Evolutionary conservation across 257 asterid genomes (phyloP).

Genomic region (Primulina huaijiensis): DNA sequence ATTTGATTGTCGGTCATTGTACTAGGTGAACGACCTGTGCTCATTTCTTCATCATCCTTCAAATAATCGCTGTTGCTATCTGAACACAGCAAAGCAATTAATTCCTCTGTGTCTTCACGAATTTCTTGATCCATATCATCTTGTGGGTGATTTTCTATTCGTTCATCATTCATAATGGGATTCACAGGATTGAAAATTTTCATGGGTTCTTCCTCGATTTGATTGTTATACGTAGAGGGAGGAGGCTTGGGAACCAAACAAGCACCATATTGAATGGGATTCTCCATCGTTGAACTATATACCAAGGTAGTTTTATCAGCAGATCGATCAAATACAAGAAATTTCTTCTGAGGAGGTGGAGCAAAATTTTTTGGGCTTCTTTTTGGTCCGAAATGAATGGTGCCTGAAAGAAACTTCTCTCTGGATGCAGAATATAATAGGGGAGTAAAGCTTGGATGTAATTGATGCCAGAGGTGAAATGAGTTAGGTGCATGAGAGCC

Average conservation of each 20-base stretch:
- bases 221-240: background rate
- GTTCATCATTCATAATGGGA: background rate
- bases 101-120: background rate
- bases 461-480: slow-evolving; percentile 37
- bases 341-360: slow-evolving; percentile 41
- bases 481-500: slow-evolving; percentile 33
- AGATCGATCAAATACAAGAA: slow-evolving; percentile 82
- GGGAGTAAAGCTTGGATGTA: slow-evolving; percentile 39
- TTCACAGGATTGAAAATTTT: background rate
- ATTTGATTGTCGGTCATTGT: background rate
- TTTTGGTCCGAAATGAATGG: slow-evolving; percentile 26
- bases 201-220: background rate
- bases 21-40: background rate
- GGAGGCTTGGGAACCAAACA: background rate
- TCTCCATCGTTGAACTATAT: background rate
- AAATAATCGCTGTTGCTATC: background rate
- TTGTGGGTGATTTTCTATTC: background rate
- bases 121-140: background rate
- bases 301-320: slow-evolving; percentile 62
- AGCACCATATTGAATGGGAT: background rate
- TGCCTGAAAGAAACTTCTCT: slow-evolving; percentile 26
- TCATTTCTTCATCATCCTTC: background rate
- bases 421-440: slow-evolving; percentile 27
- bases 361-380: slow-evolving; percentile 28
- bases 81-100: background rate